Base-by-base conservation (phyloP, 352 stramenopile species). In the Globisporangium middletonii region DNA sequence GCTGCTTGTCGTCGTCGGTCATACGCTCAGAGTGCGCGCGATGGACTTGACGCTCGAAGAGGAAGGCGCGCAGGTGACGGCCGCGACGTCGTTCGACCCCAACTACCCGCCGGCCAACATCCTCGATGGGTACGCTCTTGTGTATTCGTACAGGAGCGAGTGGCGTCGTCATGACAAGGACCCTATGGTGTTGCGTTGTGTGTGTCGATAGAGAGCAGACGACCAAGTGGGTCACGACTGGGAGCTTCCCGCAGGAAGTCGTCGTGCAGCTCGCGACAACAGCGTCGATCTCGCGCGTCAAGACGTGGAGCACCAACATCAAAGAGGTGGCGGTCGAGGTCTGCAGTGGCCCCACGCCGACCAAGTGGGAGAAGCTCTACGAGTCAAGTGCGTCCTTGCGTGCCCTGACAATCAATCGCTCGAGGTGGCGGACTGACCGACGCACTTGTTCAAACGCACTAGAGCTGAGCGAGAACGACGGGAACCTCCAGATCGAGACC, bases 31-130 rank as follows among this genome's bases (percentile, higher is more conserved):
- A 38, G 30, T 9, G 33, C 33, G 11, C 41, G 41, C 50, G 33
- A 93, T 92, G 84, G 83, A 94, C 57, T 63, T 94, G 56, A 83
- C 80, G 26, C 68, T 91, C 38, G 84, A 94, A 23, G 82, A 89
- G 65, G 82, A 91, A 65, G 84, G 82, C 26, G 80, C 84, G 37
- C 79, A 92, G 64, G 78, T 94, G 70, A 89, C 79, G 13, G 77
- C 78, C 0, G 80, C 86, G 59, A 90, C 82, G 35, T 92, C 82
- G 9, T 92, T 88, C 51, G 80, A 92, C 58, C 59, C 71, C 4
- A 79, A 71, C 37, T 89, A 74, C 53, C 79, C 81, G 11, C 82
- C 84, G 7, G 71, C 75, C 54, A 92, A 90, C 69, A 83, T 94
- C 49, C 69, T 92, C 52, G 81, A 94, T 51, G 84, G 80, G 84